Base-by-base conservation (phyloP, 1,139 yeast genomes). In the Hyphopichia burtonii region DNA sequence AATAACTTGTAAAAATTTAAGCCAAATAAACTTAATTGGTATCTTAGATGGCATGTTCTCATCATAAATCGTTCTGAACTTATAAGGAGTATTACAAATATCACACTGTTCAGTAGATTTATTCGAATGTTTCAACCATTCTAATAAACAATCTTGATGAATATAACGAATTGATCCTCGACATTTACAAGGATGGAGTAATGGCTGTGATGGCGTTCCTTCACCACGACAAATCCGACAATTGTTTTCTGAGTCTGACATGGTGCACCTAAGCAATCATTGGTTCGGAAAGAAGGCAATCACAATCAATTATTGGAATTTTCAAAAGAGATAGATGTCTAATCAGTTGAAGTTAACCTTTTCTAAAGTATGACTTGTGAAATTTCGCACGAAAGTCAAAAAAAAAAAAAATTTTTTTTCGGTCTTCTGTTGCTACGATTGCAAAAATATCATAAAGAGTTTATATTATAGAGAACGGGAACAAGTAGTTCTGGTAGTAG, bases 191-290 rank as follows among this genome's bases (percentile, higher is more conserved):
- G 99, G 99, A 63, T 88, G 93, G 49, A 79, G 85, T 40, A 93
- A 69, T 3, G 97, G 97, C 50, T 88, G 93, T 1, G 76, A 79
- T 0, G 66, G 68, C 0, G 94, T 79, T n/a, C 81, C 93, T 55
- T 89, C 98, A 38, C 95, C 93, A 44, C 96, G 84, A 61, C 99
- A 93, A 42, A 93, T 91, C 48, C 99, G 84, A 63, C 99, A 94
- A 2, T 83, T 74, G 31, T 74, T 37, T 31, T 37, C 39, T 5
- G 37, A 22, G 20, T 38, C 41, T 14, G 41, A 38, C 41, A 38
- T 38, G 15, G 12, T 32, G 14, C 20, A 17, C 22, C 5, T 5
- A 19, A 20, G 23, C 23, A 20, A 11, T n/a, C 32, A 14, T 15
- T 30, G 17, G n/a, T 8, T 4, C 11, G 3, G 28, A 25, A 25